phyloP scores from a whole-genome alignment of 306 rosid species.

The Ammopiptanthus mongolicus region DNA sequence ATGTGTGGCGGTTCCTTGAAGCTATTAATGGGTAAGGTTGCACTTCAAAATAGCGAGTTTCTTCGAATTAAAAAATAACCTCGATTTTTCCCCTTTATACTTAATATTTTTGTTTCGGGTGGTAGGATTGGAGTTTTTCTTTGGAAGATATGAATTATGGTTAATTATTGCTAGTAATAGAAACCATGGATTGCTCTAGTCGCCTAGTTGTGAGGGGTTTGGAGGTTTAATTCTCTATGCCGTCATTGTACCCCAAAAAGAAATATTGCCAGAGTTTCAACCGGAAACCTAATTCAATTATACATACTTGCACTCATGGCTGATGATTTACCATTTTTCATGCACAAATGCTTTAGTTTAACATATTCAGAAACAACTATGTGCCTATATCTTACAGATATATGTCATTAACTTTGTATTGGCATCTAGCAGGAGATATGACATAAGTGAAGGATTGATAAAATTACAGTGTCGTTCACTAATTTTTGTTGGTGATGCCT shows the following conservation, averaged over 20 bases:
- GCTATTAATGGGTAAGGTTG: conserved; percentile 73
- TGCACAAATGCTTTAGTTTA: neutral
- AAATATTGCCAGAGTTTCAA: neutral
- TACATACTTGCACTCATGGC: neutral
- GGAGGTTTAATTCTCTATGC: neutral
- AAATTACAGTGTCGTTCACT: conserved; percentile 79
- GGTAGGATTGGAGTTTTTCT: no score
- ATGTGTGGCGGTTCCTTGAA: conserved; percentile 84
- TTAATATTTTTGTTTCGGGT: no score
- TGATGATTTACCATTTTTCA: neutral
- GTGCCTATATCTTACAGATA: neutral
- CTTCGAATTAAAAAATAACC: neutral
- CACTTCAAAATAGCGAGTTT: neutral
- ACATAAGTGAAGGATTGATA: conserved; percentile 60
- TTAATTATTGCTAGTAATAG: neutral
- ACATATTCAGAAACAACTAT: neutral
- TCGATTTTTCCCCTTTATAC: no score
- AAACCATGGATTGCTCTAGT: neutral
- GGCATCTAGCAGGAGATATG: conserved; percentile 57
- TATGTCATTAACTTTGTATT: neutral
- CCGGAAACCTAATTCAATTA: neutral
- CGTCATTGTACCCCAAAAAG: neutral
- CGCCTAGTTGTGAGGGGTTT: neutral
- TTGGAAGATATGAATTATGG: no score
- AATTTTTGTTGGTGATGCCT: conserved; percentile 80